Base-by-base conservation (phyloP, 2,329 filamentous ascomycete genomes). In the Pseudogymnoascus sp. region DNA sequence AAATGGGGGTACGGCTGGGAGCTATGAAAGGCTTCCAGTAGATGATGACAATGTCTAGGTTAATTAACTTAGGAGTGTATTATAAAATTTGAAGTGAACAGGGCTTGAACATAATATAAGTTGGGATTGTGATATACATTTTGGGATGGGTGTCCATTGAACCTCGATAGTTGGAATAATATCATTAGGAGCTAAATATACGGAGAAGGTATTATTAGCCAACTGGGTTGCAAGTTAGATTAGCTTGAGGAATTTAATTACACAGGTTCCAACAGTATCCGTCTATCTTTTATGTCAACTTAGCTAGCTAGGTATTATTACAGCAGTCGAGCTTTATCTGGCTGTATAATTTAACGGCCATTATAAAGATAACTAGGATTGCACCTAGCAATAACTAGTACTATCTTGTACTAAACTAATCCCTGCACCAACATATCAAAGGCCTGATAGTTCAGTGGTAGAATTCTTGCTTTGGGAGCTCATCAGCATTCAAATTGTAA, bases 1-100 rank as follows among this genome's bases (percentile, higher is more conserved):
- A 5, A 59, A 70, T 70, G 41, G 76, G 74, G 59, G 72, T 43
- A 23, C 16, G 11, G 38, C 63, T 14, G 64, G 63, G 8, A 45
- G 21, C 12, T 66, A 66, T 37, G 63, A 65, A 45, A 62, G 61
- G 43, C 59, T 66, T 21, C 63, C 43, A 12, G 58, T 35, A 6
- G 63, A 66, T 49, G 65, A 66, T 40, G 31, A 41, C n/a, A 55
- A 55, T 31, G 45, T 55, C 25, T 55, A 33, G 9, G 25, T 55
- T 55, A 16, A 11, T 28, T 31, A 31, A 16, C 25, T 16, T 52
- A 5, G 3, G n/a, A 16, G 14, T 52, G 45, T 52, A 52, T 16
- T 28, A 31, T 52, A 52, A 16, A 52, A 31, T 52, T 8, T 52
- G 45, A 2, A 45, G 41, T 21, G 21, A 25, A 12, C 41, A 25